Conservation (phyloP, 371 early-diverging fungal species). For the Lichtheimia corymbifera region DNA sequence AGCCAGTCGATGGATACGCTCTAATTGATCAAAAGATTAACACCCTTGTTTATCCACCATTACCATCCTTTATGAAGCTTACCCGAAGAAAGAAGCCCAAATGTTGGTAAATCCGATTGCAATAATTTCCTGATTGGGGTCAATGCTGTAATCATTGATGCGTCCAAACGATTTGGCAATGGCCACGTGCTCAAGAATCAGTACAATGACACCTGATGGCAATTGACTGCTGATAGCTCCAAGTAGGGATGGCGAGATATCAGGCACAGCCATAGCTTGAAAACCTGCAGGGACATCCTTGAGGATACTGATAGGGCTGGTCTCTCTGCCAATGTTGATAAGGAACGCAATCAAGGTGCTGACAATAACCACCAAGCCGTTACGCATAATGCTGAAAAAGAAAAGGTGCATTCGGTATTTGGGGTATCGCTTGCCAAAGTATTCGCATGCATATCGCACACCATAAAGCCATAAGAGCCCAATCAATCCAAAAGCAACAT, state of each 20-base stretch:
- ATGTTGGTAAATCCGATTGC: constrained; percentile 85
- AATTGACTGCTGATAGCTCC: constrained; percentile 51
- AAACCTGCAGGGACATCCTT: constrained; percentile 74
- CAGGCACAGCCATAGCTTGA: constrained; percentile 55
- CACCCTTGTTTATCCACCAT: not conserved
- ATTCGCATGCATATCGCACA: constrained; percentile 38
- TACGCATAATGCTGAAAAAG: constrained; percentile 55
- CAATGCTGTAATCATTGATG: constrained; percentile 64
- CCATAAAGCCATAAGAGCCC: constrained; percentile 50
- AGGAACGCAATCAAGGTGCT: constrained; percentile 45
- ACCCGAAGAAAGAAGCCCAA: constrained; percentile 79
- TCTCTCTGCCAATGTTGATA: constrained; percentile 40
- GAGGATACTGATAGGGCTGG: constrained; percentile 59
- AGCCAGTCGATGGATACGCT: constrained; percentile 52
- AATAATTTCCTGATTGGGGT: constrained; percentile 82
- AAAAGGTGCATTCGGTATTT: constrained; percentile 41
- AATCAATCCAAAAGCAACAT: constrained; percentile 52
- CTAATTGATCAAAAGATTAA: constrained; percentile 4
- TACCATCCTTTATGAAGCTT: constrained; percentile 46
- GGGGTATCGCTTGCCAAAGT: constrained; percentile 39
- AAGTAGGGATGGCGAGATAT: constrained; percentile 35
- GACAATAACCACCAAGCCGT: constrained; percentile 47
- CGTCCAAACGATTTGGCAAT: constrained; percentile 82
- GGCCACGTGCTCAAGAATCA: constrained; percentile 83
- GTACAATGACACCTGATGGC: constrained; percentile 67